Base-by-base conservation (phyloP, 2,329 filamentous ascomycete genomes). In the Pestalotiopsis sp. region DNA sequence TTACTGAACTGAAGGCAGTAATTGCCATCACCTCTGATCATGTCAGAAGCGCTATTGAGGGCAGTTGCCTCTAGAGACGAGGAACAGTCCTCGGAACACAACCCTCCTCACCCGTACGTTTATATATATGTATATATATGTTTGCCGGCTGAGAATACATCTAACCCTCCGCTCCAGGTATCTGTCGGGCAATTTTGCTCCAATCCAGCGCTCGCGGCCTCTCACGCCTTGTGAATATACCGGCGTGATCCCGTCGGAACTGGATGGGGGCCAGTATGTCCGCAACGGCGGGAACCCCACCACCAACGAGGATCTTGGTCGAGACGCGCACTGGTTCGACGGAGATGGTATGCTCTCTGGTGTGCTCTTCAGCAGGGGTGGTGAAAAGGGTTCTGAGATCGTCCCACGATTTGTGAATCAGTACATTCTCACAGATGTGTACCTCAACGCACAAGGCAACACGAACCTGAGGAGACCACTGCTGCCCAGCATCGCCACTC, bases 331-430 rank as follows among this genome's bases (percentile, higher is more conserved):
- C 75, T 93, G 90, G 90, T 93, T 93, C 70, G 91, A 93, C 72
- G 91, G 91, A 40, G 91, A 93, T 75, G 91, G 91, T 4, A 93
- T 93, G 91, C 85, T 93, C 12, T 87, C 87, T 38, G 91, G 91
- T 1, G 90, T 93, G 0, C 83, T 83, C 20, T 93, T 92, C 75
- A 81, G 81, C 36, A 82, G 82, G 7, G 66, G 36, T 2, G 78
- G 79, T 2, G 78, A 80, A 5, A 76, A 82, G 2, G 78, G 78
- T 2, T 71, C 74, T 0, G 71, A 78, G 2, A 83, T 91, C 1
- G 76, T 82, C 68, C 90, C 91, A 0, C 83, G 90, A 66, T 93
- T 92, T 67, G 89, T 91, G 67, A 93, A 92, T 70, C 89, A 91
- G 72, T 92, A 88, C 73, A 83, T 93, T 63, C 78, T 92, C 31